phyloP scores from a whole-genome alignment of 441 rosid genomes.

The Mallotus japonicus region DNA sequence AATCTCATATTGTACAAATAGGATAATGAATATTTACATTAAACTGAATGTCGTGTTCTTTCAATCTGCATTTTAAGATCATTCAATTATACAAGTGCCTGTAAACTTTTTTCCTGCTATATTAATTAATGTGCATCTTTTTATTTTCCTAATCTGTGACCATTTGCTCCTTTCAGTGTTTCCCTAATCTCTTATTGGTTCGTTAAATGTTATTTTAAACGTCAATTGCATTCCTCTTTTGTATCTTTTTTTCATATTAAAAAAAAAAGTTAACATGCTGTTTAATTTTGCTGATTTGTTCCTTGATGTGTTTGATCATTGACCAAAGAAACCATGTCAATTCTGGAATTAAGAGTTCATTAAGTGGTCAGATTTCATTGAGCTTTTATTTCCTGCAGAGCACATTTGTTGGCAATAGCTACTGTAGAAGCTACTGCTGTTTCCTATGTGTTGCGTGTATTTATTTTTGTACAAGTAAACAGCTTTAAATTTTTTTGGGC shows the following conservation, averaged over 20 bases:
- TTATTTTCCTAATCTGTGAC: not conserved
- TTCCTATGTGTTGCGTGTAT: not conserved
- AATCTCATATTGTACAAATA: not conserved
- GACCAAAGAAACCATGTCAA: not conserved
- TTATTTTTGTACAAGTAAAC: not conserved
- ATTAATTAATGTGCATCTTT: not conserved
- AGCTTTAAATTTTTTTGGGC: not conserved
- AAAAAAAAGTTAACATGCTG: not conserved
- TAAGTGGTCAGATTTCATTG: not conserved
- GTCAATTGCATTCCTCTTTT: not conserved
- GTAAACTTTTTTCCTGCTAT: not conserved
- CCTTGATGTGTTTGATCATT: not conserved
- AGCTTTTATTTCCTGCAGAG: not conserved
- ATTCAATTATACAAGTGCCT: not conserved
- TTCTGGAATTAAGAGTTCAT: not conserved
- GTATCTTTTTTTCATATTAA: not conserved
- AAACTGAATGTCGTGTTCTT: not conserved
- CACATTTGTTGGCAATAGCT: not conserved
- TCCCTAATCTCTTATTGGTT: not conserved
- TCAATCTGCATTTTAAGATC: not conserved
- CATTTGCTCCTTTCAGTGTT: not conserved
- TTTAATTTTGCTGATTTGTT: not conserved
- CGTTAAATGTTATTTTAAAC: not conserved
- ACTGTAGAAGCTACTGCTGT: not conserved
- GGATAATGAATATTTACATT: not conserved